Evolutionary conservation across 352 stramenopile species (phyloP).

Genomic region (Phytophthora pluvialis): DNA sequence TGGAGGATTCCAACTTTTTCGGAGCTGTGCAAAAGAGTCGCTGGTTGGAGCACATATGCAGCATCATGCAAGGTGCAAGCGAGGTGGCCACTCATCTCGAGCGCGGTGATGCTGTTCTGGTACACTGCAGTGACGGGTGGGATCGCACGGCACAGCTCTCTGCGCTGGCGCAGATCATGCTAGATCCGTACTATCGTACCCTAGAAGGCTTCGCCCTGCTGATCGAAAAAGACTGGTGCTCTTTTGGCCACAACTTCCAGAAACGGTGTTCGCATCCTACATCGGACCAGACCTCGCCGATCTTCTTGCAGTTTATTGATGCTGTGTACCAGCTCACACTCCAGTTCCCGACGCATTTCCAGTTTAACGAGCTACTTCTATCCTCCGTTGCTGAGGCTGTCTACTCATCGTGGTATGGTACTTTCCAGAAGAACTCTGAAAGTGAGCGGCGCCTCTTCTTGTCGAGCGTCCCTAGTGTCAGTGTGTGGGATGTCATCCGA

Average conservation of each 20-base stretch:
- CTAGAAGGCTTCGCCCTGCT: constrained; percentile 79
- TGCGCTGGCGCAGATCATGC: constrained; percentile 81
- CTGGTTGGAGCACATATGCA: constrained; percentile 86
- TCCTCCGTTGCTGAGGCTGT: constrained; percentile 95
- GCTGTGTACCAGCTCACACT: constrained; percentile 97
- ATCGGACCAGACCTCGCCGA: constrained; percentile 95
- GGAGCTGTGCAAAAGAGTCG: constrained; percentile 84
- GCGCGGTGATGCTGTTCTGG: constrained; percentile 73
- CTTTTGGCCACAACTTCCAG: constrained; percentile 91
- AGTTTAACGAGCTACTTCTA: constrained; percentile 97
- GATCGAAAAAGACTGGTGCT: constrained; percentile 90
- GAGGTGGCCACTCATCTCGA: constrained; percentile 83
- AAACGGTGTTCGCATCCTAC: constrained; percentile 79
- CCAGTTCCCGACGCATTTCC: constrained; percentile 97
- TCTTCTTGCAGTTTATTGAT: constrained; percentile 99
- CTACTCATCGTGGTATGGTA: constrained; percentile 97
- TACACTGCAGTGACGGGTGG: constrained; percentile 89
- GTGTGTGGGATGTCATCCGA: constrained; percentile 86
- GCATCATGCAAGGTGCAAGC: constrained; percentile 73
- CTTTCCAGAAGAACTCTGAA: constrained; percentile 92
- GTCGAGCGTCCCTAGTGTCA: constrained; percentile 71
- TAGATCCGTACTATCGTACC: constrained; percentile 85
- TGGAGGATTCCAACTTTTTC: constrained; percentile 89
- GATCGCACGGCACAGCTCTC: constrained; percentile 83
- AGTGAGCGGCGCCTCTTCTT: constrained; percentile 72